These are phyloP conservation scores for Meira nashicola DNA, from an alignment of 1,284 basidiomycete genomes.

Conservation along the genomic window DNA sequence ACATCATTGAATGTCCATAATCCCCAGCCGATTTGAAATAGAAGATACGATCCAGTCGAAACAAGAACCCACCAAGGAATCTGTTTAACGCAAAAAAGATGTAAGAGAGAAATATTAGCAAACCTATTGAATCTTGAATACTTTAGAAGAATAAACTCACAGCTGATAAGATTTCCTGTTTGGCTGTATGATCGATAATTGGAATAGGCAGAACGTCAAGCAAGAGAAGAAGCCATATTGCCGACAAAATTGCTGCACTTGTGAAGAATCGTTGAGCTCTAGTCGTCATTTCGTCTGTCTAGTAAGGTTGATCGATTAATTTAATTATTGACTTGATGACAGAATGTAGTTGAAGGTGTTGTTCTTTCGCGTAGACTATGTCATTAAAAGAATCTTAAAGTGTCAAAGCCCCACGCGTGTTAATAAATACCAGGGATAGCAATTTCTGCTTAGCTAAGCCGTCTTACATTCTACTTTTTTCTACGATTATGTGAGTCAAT, in stretches of 20 bases:
- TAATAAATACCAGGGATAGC: too few relatives aligned
- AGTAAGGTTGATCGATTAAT: not conserved
- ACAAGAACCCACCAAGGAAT: slow-evolving; percentile 36
- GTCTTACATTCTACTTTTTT: too few relatives aligned
- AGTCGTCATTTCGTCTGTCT: slow-evolving; percentile 14
- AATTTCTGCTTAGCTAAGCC: too few relatives aligned
- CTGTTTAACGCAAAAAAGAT: slow-evolving; percentile 10
- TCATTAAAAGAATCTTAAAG: too few relatives aligned
- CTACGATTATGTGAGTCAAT: too few relatives aligned
- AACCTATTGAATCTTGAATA: not conserved
- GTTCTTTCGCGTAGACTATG: too few relatives aligned
- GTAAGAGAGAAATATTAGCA: not conserved
- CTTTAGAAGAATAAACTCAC: slow-evolving; percentile 18
- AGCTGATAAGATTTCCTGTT: slow-evolving; percentile 20
- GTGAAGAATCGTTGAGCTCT: slow-evolving; percentile 20
- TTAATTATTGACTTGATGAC: too few relatives aligned
- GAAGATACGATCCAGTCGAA: slow-evolving; percentile 25
- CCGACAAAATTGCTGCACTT: slow-evolving; percentile 8
- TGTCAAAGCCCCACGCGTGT: too few relatives aligned
- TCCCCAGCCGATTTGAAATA: slow-evolving; percentile 33
- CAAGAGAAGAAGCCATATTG: slow-evolving; percentile 22
- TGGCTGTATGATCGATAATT: slow-evolving; percentile 11
- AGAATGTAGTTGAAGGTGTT: too few relatives aligned
- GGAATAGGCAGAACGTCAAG: slow-evolving; percentile 23
- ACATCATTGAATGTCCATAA: slow-evolving; percentile 28